Evolutionary conservation across 129 eudicot genomes (phyloP).

Genomic region (Calendula officinalis): DNA sequence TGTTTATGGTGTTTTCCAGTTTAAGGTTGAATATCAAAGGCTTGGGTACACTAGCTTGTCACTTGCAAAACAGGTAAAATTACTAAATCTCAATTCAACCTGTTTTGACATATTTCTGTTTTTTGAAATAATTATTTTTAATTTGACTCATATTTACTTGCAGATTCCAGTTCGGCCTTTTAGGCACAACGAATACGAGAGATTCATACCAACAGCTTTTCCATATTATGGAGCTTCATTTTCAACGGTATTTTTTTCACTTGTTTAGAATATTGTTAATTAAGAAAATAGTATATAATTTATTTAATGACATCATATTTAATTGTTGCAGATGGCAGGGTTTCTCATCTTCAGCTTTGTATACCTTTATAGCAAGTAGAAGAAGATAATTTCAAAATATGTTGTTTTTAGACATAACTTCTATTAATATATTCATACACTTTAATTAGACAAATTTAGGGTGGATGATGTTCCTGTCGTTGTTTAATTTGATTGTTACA

Average conservation of each 20-base stretch:
- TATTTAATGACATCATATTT: neutral
- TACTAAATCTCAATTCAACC: neutral
- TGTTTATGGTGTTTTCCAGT: constrained; percentile 97
- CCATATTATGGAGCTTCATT: constrained; percentile 87
- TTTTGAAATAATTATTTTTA: neutral
- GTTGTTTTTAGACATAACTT: constrained; percentile 13
- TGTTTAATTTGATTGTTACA: constrained; percentile 13
- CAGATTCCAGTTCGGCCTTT: constrained; percentile 88
- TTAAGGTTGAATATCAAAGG: constrained; percentile 93
- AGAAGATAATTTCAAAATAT: constrained; percentile 32
- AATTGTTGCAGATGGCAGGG: constrained; percentile 68
- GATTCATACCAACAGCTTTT: constrained; percentile 74
- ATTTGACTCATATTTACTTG: constrained; percentile 6
- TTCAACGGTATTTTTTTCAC: constrained; percentile 48
- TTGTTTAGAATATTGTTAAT: neutral
- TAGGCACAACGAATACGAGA: constrained; percentile 84
- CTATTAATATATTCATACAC: constrained; percentile 1
- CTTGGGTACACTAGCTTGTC: constrained; percentile 80
- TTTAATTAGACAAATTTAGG: constrained; percentile 23
- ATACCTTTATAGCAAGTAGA: constrained; percentile 69
- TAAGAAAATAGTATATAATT: neutral
- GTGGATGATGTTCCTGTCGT: neutral
- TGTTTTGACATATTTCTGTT: neutral
- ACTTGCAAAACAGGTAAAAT: constrained; percentile 45
- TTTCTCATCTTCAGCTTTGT: constrained; percentile 66